These are phyloP conservation scores for Wickerhamomyces canadensis DNA, from an alignment of 805 yeast genomes.

Conservation along the genomic window DNA sequence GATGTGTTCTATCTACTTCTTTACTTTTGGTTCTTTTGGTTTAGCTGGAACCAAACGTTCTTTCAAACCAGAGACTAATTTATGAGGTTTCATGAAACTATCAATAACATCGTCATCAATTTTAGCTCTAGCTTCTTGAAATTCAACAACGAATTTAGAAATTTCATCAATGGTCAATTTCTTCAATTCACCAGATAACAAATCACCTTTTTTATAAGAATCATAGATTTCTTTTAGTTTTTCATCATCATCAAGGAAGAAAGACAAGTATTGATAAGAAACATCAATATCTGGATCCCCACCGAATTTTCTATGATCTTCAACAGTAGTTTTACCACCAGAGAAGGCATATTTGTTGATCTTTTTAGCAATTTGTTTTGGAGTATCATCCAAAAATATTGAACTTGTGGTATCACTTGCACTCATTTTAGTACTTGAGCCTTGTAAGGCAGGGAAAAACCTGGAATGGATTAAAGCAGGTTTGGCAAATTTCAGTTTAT, in stretches of 20 bases:
- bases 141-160: constrained; percentile 71
- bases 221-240: constrained; percentile 57
- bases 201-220: constrained; percentile 70
- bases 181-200: constrained; percentile 92
- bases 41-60: constrained; percentile 72
- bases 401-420: constrained; percentile 90
- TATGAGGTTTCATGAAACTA: constrained; percentile 79
- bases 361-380: constrained; percentile 88
- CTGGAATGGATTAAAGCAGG: constrained; percentile 91
- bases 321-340: constrained; percentile 84
- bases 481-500: constrained; percentile 81
- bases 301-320: constrained; percentile 85
- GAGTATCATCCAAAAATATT: constrained; percentile 91
- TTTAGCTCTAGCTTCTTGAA: constrained; percentile 71
- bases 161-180: constrained; percentile 74
- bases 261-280: constrained; percentile 86
- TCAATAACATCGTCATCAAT: constrained; percentile 59
- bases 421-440: constrained; percentile 94
- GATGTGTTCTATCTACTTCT: background rate
- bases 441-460: constrained; percentile 98
- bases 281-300: constrained; percentile 96
- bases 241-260: constrained; percentile 86
- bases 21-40: constrained; percentile 30
- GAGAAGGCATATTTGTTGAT: constrained; percentile 95
- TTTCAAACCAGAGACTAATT: constrained; percentile 66